These are phyloP conservation scores for Heritiera fomes DNA, from an alignment of 345 rosid species.

Conservation along the genomic window DNA sequence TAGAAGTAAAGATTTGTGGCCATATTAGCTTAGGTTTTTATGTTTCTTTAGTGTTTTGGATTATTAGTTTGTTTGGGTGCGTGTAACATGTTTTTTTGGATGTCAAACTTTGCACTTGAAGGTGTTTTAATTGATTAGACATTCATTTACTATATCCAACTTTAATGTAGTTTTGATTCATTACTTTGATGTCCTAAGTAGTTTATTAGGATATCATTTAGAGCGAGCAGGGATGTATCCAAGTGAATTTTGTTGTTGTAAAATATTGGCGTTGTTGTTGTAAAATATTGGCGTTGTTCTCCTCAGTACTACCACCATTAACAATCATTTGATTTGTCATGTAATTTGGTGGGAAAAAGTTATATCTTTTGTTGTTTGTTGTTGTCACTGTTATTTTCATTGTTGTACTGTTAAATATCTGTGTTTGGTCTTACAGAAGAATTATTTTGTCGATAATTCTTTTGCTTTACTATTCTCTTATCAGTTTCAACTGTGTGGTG, in stretches of 20 bases:
- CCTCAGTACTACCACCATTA: background rate
- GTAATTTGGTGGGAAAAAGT: background rate
- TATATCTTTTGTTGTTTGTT: background rate
- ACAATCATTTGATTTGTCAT: background rate
- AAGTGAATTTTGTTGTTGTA: background rate
- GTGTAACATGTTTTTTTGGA: background rate
- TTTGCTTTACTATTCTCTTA: background rate
- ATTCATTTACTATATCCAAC: slow-evolving; percentile 1
- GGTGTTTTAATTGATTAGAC: background rate
- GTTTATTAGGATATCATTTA: background rate
- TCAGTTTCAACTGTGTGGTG: background rate
- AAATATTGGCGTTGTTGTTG: background rate
- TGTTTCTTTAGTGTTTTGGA: background rate
- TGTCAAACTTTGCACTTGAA: background rate
- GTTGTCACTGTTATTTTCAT: background rate
- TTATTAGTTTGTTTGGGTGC: slow-evolving; percentile 6
- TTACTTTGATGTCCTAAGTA: background rate
- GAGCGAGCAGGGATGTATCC: background rate
- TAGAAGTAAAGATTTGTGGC: background rate
- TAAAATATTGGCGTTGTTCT: background rate
- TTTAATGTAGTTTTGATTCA: background rate
- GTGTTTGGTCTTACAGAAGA: background rate
- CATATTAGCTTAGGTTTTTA: background rate
- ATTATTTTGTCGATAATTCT: background rate
- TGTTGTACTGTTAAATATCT: background rate